phyloP scores from a whole-genome alignment of 306 rosid genomes.

The Boehmeria nivea region DNA sequence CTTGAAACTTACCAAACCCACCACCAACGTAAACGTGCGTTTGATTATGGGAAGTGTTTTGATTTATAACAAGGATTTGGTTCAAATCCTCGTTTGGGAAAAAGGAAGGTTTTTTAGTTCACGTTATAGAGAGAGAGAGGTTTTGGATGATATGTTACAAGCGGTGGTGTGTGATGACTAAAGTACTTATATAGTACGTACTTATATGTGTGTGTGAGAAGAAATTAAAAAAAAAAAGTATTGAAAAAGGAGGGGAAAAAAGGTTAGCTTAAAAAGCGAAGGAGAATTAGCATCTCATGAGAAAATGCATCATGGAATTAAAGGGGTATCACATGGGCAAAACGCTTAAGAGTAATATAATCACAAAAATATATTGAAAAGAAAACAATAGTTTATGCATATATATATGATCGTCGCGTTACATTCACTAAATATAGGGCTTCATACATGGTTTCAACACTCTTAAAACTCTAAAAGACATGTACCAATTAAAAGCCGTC shows the following conservation, averaged over 20 bases:
- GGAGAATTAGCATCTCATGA: slow-evolving; percentile 34
- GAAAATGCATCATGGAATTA: slow-evolving; percentile 40
- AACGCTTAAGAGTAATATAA: slow-evolving; percentile 20
- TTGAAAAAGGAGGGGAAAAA: too few species aligned
- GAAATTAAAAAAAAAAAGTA: background rate
- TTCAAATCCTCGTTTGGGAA: background rate
- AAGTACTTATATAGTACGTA: slow-evolving; percentile 5
- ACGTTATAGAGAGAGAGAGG: slow-evolving; percentile 1
- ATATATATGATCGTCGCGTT: slow-evolving; percentile 32
- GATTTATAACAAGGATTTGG: background rate
- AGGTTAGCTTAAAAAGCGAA: slow-evolving; percentile 25
- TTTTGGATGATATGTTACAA: background rate
- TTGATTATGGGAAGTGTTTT: background rate
- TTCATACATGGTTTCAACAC: slow-evolving; percentile 22
- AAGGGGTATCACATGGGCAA: slow-evolving; percentile 80
- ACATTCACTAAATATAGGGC: slow-evolving; percentile 21
- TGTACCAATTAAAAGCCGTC: slow-evolving; percentile 46
- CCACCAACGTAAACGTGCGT: too few species aligned
- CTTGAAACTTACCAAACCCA: slow-evolving; percentile 32
- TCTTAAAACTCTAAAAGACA: too few species aligned
- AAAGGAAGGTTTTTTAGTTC: too few species aligned
- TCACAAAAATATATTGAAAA: background rate
- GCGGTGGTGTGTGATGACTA: slow-evolving; percentile 4
- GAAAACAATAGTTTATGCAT: background rate
- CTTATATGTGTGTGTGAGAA: slow-evolving; percentile 13